Evolutionary conservation across 78 protist species (phyloP).

Genomic region (Cavenderia fasciculata): DNA sequence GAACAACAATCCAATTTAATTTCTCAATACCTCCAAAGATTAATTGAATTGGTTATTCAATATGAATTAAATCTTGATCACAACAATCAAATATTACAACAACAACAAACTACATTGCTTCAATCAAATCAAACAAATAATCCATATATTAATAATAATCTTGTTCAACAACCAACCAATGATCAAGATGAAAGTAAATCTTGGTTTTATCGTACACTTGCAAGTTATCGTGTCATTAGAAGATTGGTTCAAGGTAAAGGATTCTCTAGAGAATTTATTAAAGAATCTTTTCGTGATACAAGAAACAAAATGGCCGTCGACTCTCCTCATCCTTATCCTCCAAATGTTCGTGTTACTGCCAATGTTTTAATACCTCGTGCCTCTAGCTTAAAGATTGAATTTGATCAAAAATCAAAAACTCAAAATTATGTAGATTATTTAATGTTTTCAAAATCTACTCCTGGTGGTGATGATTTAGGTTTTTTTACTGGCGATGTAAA

Average conservation of each 20-base stretch:
- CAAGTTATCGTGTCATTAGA: neutral
- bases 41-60: conserved; percentile 57
- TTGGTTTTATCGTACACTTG: neutral
- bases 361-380: conserved; percentile 43
- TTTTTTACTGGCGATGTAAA: conserved; percentile 78
- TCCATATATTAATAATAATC: conserved; percentile 5
- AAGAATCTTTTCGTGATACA: conserved; percentile 45
- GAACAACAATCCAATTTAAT: neutral
- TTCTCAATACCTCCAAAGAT: conserved; percentile 45
- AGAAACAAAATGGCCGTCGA: conserved; percentile 28
- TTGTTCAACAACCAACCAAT: neutral
- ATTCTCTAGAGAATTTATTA: conserved; percentile 49
- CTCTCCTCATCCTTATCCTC: conserved; percentile 71
- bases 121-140: too few relatives aligned
- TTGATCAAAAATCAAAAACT: conserved; percentile 70
- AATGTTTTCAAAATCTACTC: conserved; percentile 61
- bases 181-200: conserved; percentile 1
- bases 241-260: conserved; percentile 45
- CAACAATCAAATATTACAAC: too few relatives aligned
- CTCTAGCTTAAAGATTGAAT: conserved; percentile 28
- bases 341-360: conserved; percentile 54
- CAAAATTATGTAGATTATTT: conserved; percentile 75
- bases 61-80: too few relatives aligned
- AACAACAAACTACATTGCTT: too few relatives aligned
- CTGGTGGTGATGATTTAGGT: conserved; percentile 80